Conservation (phyloP, 163 green algal species). For the Volvox carteri region DNA sequence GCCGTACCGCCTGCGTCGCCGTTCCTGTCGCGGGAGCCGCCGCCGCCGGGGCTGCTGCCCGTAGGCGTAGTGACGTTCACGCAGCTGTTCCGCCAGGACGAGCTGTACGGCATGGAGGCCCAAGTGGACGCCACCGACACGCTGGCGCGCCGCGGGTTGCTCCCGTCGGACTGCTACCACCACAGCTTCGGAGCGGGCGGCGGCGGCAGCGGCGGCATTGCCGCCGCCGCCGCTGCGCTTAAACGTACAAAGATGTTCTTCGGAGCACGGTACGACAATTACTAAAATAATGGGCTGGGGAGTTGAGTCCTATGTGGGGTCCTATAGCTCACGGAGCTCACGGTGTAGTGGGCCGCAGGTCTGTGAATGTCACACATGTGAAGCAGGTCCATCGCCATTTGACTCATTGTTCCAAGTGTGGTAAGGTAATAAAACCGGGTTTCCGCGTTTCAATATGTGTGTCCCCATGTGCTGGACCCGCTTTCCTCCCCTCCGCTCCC, state of each 20-base stretch:
- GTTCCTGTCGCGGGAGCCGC: conserved; percentile 12
- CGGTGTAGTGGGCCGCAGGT: too few relatives aligned
- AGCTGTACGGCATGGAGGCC: conserved; percentile 73
- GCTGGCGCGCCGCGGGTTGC: conserved; percentile 22
- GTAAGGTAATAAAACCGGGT: too few relatives aligned
- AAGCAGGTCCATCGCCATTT: too few relatives aligned
- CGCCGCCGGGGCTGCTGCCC: conserved; percentile 62
- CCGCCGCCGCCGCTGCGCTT: not conserved
- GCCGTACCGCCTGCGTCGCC: not conserved
- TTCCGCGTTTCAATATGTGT: too few relatives aligned
- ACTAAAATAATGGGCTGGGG: too few relatives aligned
- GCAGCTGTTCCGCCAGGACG: conserved; percentile 60
- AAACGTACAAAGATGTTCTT: conserved; percentile 88
- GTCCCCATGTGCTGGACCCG: too few relatives aligned
- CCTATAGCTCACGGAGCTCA: too few relatives aligned
- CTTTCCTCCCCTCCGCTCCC: too few relatives aligned
- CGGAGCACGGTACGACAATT: conserved; percentile 61
- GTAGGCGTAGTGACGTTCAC: conserved; percentile 81
- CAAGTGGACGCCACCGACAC: conserved; percentile 63
- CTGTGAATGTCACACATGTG: too few relatives aligned
- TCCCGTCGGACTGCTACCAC: conserved; percentile 76
- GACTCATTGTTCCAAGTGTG: too few relatives aligned
- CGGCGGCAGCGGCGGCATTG: not conserved
- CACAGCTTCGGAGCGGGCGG: conserved; percentile 56
- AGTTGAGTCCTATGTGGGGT: too few relatives aligned